phyloP scores from a whole-genome alignment of 129 eudicot species.

The Saposhnikovia divaricata region DNA sequence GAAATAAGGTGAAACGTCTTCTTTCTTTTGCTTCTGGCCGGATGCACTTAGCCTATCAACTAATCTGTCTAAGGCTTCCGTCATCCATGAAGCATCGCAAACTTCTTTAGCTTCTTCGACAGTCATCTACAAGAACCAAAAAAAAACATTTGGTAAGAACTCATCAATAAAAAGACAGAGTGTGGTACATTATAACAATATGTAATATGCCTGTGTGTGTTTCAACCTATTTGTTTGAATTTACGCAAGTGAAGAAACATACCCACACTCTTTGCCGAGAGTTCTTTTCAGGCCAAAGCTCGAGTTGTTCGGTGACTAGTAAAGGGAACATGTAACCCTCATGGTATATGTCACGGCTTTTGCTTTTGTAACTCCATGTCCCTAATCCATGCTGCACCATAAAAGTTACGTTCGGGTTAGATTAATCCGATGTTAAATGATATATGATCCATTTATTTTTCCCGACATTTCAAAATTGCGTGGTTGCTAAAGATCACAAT shows the following conservation, averaged over 20 bases:
- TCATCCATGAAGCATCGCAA: constrained; percentile 78
- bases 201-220: too few relatives aligned
- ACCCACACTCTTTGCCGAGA: constrained; percentile 73
- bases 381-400: constrained; percentile 53
- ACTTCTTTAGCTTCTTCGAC: constrained; percentile 68
- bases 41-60: constrained; percentile 43
- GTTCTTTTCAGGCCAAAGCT: constrained; percentile 72
- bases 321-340: constrained; percentile 73
- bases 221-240: neutral
- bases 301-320: constrained; percentile 75
- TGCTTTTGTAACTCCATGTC: constrained; percentile 75
- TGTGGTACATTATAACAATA: neutral
- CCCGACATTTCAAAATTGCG: neutral
- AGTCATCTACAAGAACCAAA: constrained; percentile 34
- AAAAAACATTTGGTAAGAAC: neutral
- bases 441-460: neutral
- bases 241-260: neutral
- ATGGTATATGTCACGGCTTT: constrained; percentile 43
- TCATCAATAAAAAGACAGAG: too few relatives aligned
- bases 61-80: constrained; percentile 67
- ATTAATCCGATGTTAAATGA: neutral
- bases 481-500: neutral
- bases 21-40: constrained; percentile 4
- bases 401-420: neutral
- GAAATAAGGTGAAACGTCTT: constrained; percentile 12